phyloP scores from a whole-genome alignment of 2,329 filamentous ascomycete species.

The Lachnum nothofagi region DNA sequence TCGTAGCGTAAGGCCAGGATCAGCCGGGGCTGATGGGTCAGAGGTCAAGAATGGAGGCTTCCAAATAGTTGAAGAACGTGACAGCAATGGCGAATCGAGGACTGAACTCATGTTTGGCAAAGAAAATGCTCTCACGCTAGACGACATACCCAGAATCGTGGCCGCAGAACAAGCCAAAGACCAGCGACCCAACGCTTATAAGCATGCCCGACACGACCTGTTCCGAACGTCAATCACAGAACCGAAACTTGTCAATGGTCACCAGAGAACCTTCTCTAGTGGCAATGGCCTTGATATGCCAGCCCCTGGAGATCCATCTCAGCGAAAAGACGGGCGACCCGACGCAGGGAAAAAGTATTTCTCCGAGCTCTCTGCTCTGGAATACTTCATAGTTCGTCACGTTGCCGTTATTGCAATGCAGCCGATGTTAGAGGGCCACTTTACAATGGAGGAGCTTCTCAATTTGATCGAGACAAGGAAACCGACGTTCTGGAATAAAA shows the following conservation, averaged over 20 bases:
- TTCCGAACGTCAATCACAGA: conserved; percentile 54
- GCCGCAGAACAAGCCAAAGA: conserved; percentile 93
- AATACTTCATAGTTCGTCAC: conserved; percentile 96
- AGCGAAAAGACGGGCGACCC: conserved; percentile 36
- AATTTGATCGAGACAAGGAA: conserved; percentile 90
- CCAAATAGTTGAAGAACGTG: conserved; percentile 76
- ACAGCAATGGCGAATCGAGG: conserved; percentile 61
- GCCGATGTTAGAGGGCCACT: conserved; percentile 81
- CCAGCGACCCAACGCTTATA: conserved; percentile 75
- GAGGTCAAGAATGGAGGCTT: conserved; percentile 54
- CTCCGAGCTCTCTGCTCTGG: conserved; percentile 87
- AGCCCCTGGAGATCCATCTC: conserved; percentile 45
- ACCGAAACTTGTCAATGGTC: conserved; percentile 62
- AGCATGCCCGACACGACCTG: conserved; percentile 65
- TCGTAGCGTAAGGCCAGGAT: conserved; percentile 62
- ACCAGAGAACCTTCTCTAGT: conserved; percentile 63
- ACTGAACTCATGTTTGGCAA: conserved; percentile 83
- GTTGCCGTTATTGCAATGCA: conserved; percentile 94
- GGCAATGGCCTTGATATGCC: conserved; percentile 45
- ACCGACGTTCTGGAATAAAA: conserved; percentile 95
- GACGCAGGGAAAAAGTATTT: conserved; percentile 71
- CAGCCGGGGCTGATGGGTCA: conserved; percentile 57
- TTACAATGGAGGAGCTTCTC: conserved; percentile 88
- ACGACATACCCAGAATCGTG: conserved; percentile 94
- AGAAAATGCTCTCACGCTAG: conserved; percentile 85